phyloP scores from a whole-genome alignment of 352 stramenopile species.

The Phytopythium boreale region DNA sequence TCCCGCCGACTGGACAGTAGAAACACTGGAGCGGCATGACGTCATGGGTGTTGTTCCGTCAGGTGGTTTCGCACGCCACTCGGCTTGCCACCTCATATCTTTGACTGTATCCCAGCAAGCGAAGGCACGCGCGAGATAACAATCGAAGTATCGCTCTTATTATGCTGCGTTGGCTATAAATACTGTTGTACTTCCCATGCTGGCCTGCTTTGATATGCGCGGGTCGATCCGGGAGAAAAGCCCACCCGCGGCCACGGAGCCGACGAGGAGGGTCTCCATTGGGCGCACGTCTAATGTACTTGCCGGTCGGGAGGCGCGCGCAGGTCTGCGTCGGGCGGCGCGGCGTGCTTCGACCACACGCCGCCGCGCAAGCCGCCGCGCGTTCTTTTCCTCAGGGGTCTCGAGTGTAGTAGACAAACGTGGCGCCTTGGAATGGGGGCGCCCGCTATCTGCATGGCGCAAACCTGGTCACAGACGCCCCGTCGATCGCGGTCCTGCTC shows the following conservation, averaged over 20 bases:
- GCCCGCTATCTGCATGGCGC: neutral
- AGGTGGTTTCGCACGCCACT: neutral
- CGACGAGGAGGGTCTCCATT: too few species aligned
- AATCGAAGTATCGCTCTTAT: neutral
- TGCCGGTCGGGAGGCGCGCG: neutral
- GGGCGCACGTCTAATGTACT: neutral
- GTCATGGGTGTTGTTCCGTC: neutral
- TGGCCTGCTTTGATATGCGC: neutral
- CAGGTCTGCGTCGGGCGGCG: neutral
- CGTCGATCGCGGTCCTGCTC: neutral
- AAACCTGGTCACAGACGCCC: too few species aligned
- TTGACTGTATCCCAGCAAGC: neutral
- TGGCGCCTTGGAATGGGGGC: neutral
- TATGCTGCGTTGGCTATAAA: neutral
- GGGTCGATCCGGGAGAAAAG: neutral
- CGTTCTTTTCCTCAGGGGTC: neutral
- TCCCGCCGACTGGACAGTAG: neutral
- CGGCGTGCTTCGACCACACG: slow-evolving; percentile 5
- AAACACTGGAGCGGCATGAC: neutral
- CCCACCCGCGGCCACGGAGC: too few species aligned
- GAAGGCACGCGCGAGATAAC: too few species aligned
- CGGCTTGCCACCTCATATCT: neutral
- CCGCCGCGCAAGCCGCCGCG: neutral
- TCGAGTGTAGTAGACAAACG: neutral
- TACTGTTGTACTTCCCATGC: neutral